Percentiles rank a stretch among this genome's conserved stretches.
phyloP scores from a whole-genome alignment of 2,329 filamentous ascomycete species.

The Monosporascus ibericus region DNA sequence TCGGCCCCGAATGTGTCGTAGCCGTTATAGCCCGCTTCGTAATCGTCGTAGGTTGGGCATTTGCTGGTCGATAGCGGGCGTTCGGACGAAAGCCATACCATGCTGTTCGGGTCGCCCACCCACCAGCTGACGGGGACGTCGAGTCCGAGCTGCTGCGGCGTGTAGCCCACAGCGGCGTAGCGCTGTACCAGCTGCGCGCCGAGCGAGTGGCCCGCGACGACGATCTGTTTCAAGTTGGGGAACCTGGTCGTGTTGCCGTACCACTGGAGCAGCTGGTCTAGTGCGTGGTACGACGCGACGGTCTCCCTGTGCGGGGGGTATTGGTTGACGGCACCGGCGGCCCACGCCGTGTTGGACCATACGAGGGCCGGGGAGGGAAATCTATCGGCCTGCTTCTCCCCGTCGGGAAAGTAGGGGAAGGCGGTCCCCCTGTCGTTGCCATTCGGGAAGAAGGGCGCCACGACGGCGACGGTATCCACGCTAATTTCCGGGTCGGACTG shows the following conservation, averaged over 20 bases:
- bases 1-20: constrained; percentile 4
- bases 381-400: not conserved
- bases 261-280: constrained; percentile 8
- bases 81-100: constrained; percentile 2
- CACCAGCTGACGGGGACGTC: constrained; percentile 5
- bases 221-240: constrained; percentile 8
- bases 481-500: not conserved
- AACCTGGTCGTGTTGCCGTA: constrained; percentile 3
- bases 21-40: constrained; percentile 4
- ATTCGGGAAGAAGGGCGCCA: constrained; percentile 6
- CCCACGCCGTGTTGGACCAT: constrained; percentile 4
- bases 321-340: constrained; percentile 6
- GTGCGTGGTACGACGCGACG: constrained; percentile 2
- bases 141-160: not conserved
- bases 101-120: constrained; percentile 8
- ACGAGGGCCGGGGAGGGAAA: constrained; percentile 3
- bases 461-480: not conserved
- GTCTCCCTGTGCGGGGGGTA: constrained; percentile 2
- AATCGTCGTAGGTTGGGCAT: constrained; percentile 6
- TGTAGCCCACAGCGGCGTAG: constrained; percentile 8
- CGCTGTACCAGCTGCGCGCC: constrained; percentile 7
- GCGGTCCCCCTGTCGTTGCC: constrained; percentile 6
- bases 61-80: constrained; percentile 2
- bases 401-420: not conserved
- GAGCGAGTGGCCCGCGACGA: constrained; percentile 8